phyloP scores from a whole-genome alignment of 1,139 yeast genomes.

The Suhomyces choctaworum region DNA sequence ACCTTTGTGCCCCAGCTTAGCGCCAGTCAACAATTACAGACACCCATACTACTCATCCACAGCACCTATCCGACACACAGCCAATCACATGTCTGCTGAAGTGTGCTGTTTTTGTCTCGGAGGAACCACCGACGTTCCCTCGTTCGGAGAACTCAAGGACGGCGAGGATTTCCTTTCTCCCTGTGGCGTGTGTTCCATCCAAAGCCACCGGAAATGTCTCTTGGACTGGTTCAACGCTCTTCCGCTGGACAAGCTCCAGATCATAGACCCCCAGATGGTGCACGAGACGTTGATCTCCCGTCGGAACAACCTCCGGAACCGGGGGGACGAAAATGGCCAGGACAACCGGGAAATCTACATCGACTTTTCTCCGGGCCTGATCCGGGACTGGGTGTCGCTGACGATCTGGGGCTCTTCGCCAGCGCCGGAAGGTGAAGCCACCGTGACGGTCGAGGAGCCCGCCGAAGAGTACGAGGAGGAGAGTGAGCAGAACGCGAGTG shows the following conservation, averaged over 20 bases:
- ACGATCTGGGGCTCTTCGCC: conserved; percentile 5
- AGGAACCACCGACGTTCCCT: conserved; percentile 41
- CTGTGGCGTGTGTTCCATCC: conserved; percentile 41
- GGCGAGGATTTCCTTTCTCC: conserved; percentile 44
- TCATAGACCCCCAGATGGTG: conserved; percentile 16
- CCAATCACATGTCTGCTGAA: conserved; percentile 6
- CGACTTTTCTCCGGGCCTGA: conserved; percentile 2
- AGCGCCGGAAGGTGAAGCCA: not conserved
- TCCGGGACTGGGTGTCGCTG: conserved; percentile 7
- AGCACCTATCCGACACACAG: too few species aligned
- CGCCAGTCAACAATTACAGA: not conserved
- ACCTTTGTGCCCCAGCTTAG: too few species aligned
- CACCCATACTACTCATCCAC: too few species aligned
- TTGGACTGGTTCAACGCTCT: conserved; percentile 47
- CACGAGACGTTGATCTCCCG: conserved; percentile 8
- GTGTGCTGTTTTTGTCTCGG: conserved; percentile 47
- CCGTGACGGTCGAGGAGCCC: not conserved
- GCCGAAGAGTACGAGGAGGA: not conserved
- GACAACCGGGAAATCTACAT: conserved; percentile 3
- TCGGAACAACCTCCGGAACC: not conserved
- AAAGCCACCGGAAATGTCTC: conserved; percentile 43
- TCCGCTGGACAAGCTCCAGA: conserved; percentile 31
- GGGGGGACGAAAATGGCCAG: not conserved
- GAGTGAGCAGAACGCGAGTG: not conserved
- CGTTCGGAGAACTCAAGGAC: conserved; percentile 41